Base-by-base conservation (phyloP, 129 eudicot species). In the Escallonia rubra region DNA sequence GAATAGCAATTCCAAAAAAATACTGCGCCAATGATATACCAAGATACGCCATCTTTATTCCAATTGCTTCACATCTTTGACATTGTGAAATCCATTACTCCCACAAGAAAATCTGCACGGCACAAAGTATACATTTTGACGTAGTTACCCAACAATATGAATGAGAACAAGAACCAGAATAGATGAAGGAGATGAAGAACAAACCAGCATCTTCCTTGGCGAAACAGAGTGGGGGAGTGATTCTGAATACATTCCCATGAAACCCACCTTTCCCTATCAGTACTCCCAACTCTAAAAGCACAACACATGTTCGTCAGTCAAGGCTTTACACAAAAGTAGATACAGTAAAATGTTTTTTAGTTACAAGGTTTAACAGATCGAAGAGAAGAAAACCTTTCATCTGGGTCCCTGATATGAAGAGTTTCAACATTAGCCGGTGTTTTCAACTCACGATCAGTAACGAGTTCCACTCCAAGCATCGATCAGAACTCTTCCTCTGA, bases 161-260 rank as follows among this genome's bases (percentile, higher is more conserved):
- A 67, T 1, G 10, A 7, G 57, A 41, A 10, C 7, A 14, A 12
- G 7, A 15, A 13, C 6, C 4, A 39, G 64, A 48, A n/a, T n/a
- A 15, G 43, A 11, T 44, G 60, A 42, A 43, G 14, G 6, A 57
- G 13, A 59, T 55, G 12, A 49, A 60, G 13, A 38, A 64, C 68
- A 3, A 43, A 89, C 90, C 92, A 57, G 96, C 89, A 69, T 82
- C 96, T 66, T 82, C 81, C 64, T 73, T 88, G 65, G 86, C 79
- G 81, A 88, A 85, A 74, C 96, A 88, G 12, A 88, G 85, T 7
- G 96, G 89, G 70, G 90, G 96, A 43, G 89, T 78, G 69, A 89
- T 82, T 46, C 96, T 78, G 81, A 89, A 85, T 52, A 85, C 86
- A 47, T 89, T 85, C 66, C 92, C 96, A 49, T 69, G 57, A 64